Base-by-base conservation (phyloP, 805 yeast genomes). In the Spathaspora hagerdaliae region DNA sequence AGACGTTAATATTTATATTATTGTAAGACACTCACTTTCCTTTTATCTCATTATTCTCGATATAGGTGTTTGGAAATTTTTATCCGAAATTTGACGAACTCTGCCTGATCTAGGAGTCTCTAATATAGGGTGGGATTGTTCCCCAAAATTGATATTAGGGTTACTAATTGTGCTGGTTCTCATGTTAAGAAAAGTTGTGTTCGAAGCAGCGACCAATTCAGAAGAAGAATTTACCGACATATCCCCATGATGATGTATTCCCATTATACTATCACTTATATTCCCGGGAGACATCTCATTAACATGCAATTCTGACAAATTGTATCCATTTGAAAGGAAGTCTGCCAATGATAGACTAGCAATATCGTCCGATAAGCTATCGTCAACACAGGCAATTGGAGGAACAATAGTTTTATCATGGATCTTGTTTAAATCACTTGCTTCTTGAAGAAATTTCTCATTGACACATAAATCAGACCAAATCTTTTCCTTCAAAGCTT, bases 91-190 rank as follows among this genome's bases (percentile, higher is more conserved):
- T 50, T 69, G 74, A 33, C 76, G 55, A 5, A 69, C 60, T 49
- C 73, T 56, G 2, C 63, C 68, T 2, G 67, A 49, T 35, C 73
- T 46, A 1, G 77, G 77, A 8, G 77, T 71, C 47, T 70, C 75
- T 15, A 64, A 51, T 6, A 46, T 45, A 38, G 35, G 19, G 10
- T 14, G 54, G 47, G 29, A 42, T 45, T 44, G 15, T 49, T 41
- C 35, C 54, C 27, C 15, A 47, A 31, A 13, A 49, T 49, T 26
- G 49, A 48, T 34, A 57, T 54, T 45, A 47, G 13, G 50, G 39
- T 34, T 45, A 36, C 42, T 46, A 19, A 29, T 32, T n/a, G 47
- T 43, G 24, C 38, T 33, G 3, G 50, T 43, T 19, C 61, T 41
- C 24, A 53, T 24, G 38, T 55, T 56, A 44, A 55, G 39, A 43